These are phyloP conservation scores for Mucor piriformis DNA, from an alignment of 371 early-diverging fungal species.

Conservation along the genomic window DNA sequence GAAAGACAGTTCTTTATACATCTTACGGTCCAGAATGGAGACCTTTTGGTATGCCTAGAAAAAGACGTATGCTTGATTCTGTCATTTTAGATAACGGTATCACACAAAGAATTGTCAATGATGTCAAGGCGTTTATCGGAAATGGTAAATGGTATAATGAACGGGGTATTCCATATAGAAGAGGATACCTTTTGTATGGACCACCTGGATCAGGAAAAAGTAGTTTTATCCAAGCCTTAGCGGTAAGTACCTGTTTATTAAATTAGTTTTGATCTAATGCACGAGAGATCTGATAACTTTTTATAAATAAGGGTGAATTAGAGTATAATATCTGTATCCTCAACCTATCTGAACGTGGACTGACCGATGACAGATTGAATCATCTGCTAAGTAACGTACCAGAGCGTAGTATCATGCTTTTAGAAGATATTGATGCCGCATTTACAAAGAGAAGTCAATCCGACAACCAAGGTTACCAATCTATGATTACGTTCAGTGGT, in stretches of 20 bases:
- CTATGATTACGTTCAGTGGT: constrained; percentile 98
- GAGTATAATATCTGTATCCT: constrained; percentile 98
- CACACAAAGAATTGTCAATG: constrained; percentile 75
- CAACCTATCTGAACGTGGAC: constrained; percentile 90
- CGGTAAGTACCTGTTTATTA: constrained; percentile 43
- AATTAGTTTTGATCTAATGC: no score
- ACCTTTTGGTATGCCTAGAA: constrained; percentile 94
- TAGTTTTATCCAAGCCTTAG: constrained; percentile 97
- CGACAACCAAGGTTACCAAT: constrained; percentile 76
- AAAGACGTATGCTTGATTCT: constrained; percentile 77
- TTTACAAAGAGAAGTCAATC: constrained; percentile 74
- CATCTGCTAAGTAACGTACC: constrained; percentile 94
- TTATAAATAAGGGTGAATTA: constrained; percentile 69
- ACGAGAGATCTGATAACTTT: neutral
- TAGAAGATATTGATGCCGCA: constrained; percentile 99
- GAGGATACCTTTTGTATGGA: constrained; percentile 98
- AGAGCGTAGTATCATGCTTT: constrained; percentile 92
- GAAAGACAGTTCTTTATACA: constrained; percentile 94
- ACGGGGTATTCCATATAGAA: constrained; percentile 94
- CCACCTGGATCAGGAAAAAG: constrained; percentile 99
- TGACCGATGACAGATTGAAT: constrained; percentile 96
- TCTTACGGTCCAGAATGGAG: constrained; percentile 97
- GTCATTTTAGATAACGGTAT: constrained; percentile 88
- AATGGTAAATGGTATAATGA: constrained; percentile 95
- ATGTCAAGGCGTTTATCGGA: constrained; percentile 84